Conservation (phyloP, 2,329 filamentous ascomycete genomes). For the Fusarium succisae region DNA sequence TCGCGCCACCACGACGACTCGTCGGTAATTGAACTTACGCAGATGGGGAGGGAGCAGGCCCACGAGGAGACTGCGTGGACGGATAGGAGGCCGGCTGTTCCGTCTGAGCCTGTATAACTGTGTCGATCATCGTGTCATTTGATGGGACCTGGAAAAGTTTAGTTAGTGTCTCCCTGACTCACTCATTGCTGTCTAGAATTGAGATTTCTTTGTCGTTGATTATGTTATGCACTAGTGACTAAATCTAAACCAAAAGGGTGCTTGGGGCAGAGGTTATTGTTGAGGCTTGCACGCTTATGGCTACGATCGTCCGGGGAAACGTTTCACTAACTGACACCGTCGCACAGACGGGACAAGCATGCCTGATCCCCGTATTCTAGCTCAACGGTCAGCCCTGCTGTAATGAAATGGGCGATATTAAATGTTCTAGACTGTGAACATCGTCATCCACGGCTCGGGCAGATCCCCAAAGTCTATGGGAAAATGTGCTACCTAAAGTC, state of each 20-base stretch:
- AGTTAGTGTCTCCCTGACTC: background rate
- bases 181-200: background rate
- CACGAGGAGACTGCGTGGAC: background rate
- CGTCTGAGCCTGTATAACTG: background rate
- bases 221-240: background rate
- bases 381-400: slow-evolving; percentile 5
- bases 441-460: background rate
- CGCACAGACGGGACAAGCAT: background rate
- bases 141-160: background rate
- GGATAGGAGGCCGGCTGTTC: background rate
- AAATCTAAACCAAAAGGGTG: background rate
- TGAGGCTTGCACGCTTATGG: background rate
- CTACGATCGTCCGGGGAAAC: background rate
- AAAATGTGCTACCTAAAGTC: background rate
- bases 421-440: background rate
- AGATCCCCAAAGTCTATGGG: background rate
- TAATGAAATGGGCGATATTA: background rate
- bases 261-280: background rate
- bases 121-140: background rate
- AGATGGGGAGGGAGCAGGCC: background rate
- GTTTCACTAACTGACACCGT: background rate
- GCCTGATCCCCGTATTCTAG: background rate
- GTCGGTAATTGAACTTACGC: slow-evolving; percentile 7
- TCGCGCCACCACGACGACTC: background rate
- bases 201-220: background rate